Evolutionary conservation across 768 basidiomycete genomes (phyloP).

Genomic region (Kondoa subrosea): DNA sequence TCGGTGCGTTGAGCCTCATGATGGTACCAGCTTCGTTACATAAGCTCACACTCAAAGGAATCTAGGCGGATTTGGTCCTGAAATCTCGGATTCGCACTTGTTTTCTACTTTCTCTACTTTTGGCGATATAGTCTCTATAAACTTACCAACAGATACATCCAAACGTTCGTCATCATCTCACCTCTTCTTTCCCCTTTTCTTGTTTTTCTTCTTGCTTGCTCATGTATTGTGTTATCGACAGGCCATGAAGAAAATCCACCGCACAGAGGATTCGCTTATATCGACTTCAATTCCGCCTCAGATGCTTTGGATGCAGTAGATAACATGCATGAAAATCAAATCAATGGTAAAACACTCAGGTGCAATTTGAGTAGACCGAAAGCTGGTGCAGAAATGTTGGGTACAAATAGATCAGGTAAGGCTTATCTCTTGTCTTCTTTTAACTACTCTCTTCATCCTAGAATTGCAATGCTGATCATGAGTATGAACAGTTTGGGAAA

Average conservation of each 20-base stretch:
- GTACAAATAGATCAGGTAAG: constrained; percentile 32
- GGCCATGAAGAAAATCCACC: constrained; percentile 15
- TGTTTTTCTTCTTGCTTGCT: too few species aligned
- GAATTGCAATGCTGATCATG: too few species aligned
- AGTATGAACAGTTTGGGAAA: constrained; percentile 29
- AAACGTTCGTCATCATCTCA: constrained; percentile 5
- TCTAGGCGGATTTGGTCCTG: constrained; percentile 3
- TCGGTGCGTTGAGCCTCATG: constrained; percentile 2
- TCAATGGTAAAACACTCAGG: constrained; percentile 56
- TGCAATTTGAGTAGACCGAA: constrained; percentile 65
- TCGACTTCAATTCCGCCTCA: constrained; percentile 59
- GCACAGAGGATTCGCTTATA: constrained; percentile 73
- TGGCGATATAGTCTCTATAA: constrained; percentile 84
- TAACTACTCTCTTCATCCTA: too few species aligned
- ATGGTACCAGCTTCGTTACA: not conserved
- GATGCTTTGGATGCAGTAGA: constrained; percentile 95
- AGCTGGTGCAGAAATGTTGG: constrained; percentile 43
- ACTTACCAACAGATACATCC: constrained; percentile 51
- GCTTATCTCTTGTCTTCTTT: too few species aligned
- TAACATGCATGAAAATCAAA: constrained; percentile 93
- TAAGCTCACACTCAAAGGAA: not conserved
- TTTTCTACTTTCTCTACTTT: constrained; percentile 52
- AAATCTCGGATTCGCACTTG: not conserved
- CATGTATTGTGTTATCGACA: too few species aligned
- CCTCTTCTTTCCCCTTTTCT: not conserved